phyloP scores from a whole-genome alignment of 305 asterid genomes.

The Plantago coronopus region DNA sequence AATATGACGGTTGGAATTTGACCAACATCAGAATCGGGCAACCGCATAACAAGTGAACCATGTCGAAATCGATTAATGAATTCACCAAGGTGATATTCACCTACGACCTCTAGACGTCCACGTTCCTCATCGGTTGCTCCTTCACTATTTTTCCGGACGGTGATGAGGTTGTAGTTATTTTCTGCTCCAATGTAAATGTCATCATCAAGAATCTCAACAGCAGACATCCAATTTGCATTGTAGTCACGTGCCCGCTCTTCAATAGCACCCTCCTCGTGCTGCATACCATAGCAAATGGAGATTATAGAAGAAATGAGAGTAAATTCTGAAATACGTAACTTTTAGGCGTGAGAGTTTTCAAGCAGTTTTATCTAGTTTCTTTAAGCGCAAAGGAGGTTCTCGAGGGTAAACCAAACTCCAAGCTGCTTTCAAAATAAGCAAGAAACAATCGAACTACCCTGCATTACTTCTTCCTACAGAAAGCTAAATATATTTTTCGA shows the following conservation, averaged over 20 bases:
- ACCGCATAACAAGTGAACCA: conserved; percentile 88
- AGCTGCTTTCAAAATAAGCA: too few species aligned
- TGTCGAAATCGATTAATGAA: conserved; percentile 83
- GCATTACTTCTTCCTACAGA: too few species aligned
- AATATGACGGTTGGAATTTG: conserved; percentile 90
- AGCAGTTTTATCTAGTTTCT: neutral
- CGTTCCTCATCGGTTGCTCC: conserved; percentile 97
- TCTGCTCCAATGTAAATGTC: conserved; percentile 93
- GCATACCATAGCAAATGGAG: conserved; percentile 13
- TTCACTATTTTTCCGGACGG: conserved; percentile 90
- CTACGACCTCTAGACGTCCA: conserved; percentile 94
- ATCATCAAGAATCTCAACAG: conserved; percentile 93
- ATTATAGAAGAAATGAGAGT: neutral
- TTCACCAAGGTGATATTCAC: conserved; percentile 90
- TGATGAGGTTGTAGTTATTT: conserved; percentile 77
- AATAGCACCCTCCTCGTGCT: conserved; percentile 98
- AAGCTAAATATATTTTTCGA: too few species aligned
- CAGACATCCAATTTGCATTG: conserved; percentile 98
- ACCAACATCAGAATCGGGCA: conserved; percentile 85
- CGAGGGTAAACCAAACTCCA: too few species aligned
- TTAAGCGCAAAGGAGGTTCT: too few species aligned
- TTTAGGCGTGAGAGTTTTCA: neutral
- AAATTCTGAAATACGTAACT: neutral
- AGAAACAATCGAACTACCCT: too few species aligned
- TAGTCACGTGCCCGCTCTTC: conserved; percentile 97